These are phyloP conservation scores for Leishmania gerbilli DNA, from an alignment of 208 protist genomes.

Conservation along the genomic window DNA sequence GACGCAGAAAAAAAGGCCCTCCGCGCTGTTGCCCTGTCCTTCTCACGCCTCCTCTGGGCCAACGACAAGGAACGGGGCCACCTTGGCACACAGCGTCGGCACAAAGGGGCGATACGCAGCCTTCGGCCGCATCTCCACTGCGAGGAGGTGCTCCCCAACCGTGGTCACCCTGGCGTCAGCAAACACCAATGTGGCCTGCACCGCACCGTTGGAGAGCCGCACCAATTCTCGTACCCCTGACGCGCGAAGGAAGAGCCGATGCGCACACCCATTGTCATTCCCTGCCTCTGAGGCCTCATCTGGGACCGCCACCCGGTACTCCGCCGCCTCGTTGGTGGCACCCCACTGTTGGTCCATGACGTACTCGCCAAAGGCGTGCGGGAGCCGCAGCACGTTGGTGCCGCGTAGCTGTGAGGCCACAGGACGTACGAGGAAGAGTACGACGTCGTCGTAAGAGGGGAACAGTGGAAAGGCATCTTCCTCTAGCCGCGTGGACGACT, in stretches of 20 bases:
- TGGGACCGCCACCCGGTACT: not conserved
- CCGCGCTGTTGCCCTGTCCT: not conserved
- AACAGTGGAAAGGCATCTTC: slow-evolving; percentile 20
- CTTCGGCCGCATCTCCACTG: slow-evolving; percentile 50
- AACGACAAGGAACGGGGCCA: slow-evolving; percentile 80
- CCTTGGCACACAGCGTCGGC: slow-evolving; percentile 45
- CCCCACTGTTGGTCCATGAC: not conserved
- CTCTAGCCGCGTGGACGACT: not conserved
- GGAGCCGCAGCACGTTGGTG: slow-evolving; percentile 19
- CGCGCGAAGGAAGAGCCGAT: not conserved
- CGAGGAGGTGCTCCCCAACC: slow-evolving; percentile 68
- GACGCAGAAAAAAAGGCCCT: not conserved
- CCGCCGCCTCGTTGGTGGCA: not conserved
- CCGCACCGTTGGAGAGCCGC: not conserved
- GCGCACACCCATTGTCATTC: not conserved
- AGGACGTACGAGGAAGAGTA: slow-evolving; percentile 55
- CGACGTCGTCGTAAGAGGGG: slow-evolving; percentile 41
- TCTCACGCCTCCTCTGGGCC: slow-evolving; percentile 7
- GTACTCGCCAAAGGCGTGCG: slow-evolving; percentile 7
- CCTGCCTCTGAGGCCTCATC: not conserved
- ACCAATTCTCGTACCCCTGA: not conserved
- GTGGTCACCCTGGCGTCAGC: slow-evolving; percentile 39
- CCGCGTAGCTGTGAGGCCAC: slow-evolving; percentile 41
- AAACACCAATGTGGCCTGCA: slow-evolving; percentile 31
- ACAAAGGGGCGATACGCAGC: slow-evolving; percentile 61